Base-by-base conservation (phyloP, 768 basidiomycete genomes). In the Clitopilus hobsonii region DNA sequence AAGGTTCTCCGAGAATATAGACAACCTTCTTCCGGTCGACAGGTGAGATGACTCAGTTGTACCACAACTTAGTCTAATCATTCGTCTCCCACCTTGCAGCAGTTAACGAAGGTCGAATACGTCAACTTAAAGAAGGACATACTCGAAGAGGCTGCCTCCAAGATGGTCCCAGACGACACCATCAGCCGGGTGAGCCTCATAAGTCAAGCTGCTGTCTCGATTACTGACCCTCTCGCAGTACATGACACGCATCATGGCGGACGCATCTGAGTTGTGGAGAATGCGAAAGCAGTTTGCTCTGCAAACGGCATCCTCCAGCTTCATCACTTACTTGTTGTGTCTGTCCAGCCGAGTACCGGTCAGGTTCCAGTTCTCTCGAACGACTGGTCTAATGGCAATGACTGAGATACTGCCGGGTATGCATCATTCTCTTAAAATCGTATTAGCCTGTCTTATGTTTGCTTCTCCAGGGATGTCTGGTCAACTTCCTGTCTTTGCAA, bases 281-380 rank as follows among this genome's bases (percentile, higher is more conserved):
- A 94, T 98, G 85, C 85, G 97, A 56, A 98, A 97, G 73, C 95
- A 98, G 71, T 97, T 98, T 69, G 88, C 95, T 7, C 69, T 89
- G 36, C 95, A 98, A 65, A 75, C 94, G 30, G 93, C 97, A 5
- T 81, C 90, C 1, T 84, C 83, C 38, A 88, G 91, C 63, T 98
- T 98, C 78, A 87, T 96, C 83, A 94, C 94, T 14, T 96, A 89
- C 65, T 76, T 90, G 25, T 82, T 97, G 61, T 89, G 83, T 60
- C 77, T 98, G 27, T 88, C 88, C 24, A 90, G 89, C 65, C 85
- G 96, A 45, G 78, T 83, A 6, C 96, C 96, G 0, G 75, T 81
- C 10, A 85, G 94, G 18, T 94, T 96, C 78, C 87, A 92, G 61
- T 66, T 98, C 54, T 96, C 94, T 27, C 83, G 92, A n/a, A 77